phyloP scores from a whole-genome alignment of 345 rosid species.

The Limnanthes douglasii region DNA sequence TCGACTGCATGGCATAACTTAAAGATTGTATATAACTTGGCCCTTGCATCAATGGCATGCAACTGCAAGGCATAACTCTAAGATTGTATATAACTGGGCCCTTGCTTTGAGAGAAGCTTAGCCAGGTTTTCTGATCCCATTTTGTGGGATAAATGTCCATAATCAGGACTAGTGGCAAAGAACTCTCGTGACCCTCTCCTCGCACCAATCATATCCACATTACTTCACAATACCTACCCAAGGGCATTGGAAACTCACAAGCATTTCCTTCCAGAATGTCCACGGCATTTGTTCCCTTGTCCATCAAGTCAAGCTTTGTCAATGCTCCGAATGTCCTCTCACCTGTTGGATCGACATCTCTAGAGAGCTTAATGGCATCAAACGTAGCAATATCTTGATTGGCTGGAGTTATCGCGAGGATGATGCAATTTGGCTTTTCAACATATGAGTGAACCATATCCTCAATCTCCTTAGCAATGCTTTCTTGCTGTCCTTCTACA shows the following conservation, averaged over 20 bases:
- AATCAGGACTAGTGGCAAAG: conserved; percentile 55
- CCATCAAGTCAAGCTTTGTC: conserved; percentile 71
- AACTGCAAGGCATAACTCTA: conserved; percentile 61
- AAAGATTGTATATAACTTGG: no score
- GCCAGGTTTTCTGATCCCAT: conserved; percentile 79
- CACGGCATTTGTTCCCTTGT: conserved; percentile 49
- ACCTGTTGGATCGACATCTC: conserved; percentile 62
- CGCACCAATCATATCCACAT: conserved; percentile 59
- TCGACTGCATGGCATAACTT: conserved; percentile 69
- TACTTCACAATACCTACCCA: conserved; percentile 70
- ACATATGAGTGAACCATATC: conserved; percentile 48
- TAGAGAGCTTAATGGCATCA: conserved; percentile 56
- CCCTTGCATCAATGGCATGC: no score
- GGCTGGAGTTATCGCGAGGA: conserved; percentile 58
- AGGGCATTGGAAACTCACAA: conserved; percentile 41
- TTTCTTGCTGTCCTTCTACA: conserved; percentile 54
- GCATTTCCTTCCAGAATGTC: conserved; percentile 72
- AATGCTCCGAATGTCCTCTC: conserved; percentile 62
- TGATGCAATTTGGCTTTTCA: conserved; percentile 49
- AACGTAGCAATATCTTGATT: conserved; percentile 73
- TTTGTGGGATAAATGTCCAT: conserved; percentile 44
- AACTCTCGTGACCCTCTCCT: conserved; percentile 47
- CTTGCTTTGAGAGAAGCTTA: conserved; percentile 58
- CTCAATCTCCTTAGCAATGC: conserved; percentile 42
- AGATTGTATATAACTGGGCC: conserved; percentile 58